A percentile compares a stretch with the other conserved stretches of the same genome.
phyloP scores from a whole-genome alignment of 768 basidiomycete genomes.

The Guyanaporus albipodus region DNA sequence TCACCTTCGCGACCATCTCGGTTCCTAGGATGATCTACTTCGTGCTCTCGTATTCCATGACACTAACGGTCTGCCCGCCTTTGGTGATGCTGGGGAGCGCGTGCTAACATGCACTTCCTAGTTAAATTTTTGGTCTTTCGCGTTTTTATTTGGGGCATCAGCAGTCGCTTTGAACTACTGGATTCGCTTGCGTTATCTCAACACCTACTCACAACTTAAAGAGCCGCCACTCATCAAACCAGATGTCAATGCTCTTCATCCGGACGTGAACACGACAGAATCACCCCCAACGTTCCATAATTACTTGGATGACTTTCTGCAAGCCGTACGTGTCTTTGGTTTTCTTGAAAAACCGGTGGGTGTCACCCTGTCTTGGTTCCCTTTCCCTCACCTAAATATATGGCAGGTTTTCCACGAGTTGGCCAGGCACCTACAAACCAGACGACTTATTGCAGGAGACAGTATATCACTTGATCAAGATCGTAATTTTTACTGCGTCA shows the following conservation, averaged over 20 bases:
- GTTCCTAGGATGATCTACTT: conserved; percentile 76
- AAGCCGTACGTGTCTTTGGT: conserved; percentile 95
- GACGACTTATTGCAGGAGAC: conserved; percentile 93
- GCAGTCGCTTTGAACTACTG: conserved; percentile 73
- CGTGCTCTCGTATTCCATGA: conserved; percentile 83
- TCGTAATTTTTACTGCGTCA: conserved; percentile 96
- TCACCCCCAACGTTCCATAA: conserved; percentile 83
- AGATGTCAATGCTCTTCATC: conserved; percentile 84
- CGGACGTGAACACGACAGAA: conserved; percentile 79
- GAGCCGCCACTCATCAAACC: conserved; percentile 80
- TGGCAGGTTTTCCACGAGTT: conserved; percentile 92
- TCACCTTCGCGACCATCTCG: conserved; percentile 80
- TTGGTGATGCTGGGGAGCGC: background rate
- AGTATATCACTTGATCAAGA: conserved; percentile 87
- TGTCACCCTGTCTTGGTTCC: background rate
- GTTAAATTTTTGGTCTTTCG: conserved; percentile 91
- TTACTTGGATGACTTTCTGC: conserved; percentile 94
- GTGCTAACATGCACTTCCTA: conserved; percentile 31
- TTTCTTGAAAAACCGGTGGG: conserved; percentile 94
- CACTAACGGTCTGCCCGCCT: conserved; percentile 61
- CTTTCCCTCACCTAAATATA: background rate
- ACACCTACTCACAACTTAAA: conserved; percentile 69
- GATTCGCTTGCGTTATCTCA: conserved; percentile 78
- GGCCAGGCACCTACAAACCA: conserved; percentile 91
- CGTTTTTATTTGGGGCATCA: conserved; percentile 66